These are phyloP conservation scores for Penicillium janthinellum DNA, from an alignment of 2,329 filamentous ascomycete genomes.

Conservation along the genomic window DNA sequence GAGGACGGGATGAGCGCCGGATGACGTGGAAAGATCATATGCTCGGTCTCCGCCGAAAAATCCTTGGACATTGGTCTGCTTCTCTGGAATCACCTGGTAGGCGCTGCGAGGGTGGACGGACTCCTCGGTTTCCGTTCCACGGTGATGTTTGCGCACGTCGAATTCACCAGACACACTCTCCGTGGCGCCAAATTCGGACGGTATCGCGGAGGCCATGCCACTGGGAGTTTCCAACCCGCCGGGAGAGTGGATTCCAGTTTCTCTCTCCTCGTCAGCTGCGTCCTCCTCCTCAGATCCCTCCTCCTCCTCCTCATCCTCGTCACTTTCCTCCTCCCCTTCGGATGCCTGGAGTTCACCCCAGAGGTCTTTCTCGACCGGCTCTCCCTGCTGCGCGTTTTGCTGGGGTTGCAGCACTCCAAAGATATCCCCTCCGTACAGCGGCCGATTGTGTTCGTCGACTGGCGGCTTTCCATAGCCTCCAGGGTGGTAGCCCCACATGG, in stretches of 20 bases:
- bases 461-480: slow-evolving; percentile 96
- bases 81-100: slow-evolving; percentile 88
- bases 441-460: slow-evolving; percentile 87
- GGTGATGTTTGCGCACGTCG: slow-evolving; percentile 82
- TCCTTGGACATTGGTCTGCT: slow-evolving; percentile 78
- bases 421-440: slow-evolving; percentile 90
- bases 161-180: slow-evolving; percentile 84
- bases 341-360: slow-evolving; percentile 91
- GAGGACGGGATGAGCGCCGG: slow-evolving; percentile 68
- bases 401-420: slow-evolving; percentile 74
- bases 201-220: slow-evolving; percentile 76
- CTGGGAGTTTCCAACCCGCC: slow-evolving; percentile 78
- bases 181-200: slow-evolving; percentile 74
- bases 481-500: slow-evolving; percentile 91
- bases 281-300: slow-evolving; percentile 55
- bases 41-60: slow-evolving; percentile 96
- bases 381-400: slow-evolving; percentile 65
- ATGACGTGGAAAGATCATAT: slow-evolving; percentile 75
- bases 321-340: slow-evolving; percentile 68
- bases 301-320: slow-evolving; percentile 72
- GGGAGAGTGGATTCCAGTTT: slow-evolving; percentile 70
- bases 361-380: slow-evolving; percentile 80
- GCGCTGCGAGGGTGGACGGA: slow-evolving; percentile 72
- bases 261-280: slow-evolving; percentile 61
- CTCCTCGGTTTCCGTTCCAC: slow-evolving; percentile 87